Conservation (phyloP, 345 rosid genomes). For the Ailanthus altissimus region DNA sequence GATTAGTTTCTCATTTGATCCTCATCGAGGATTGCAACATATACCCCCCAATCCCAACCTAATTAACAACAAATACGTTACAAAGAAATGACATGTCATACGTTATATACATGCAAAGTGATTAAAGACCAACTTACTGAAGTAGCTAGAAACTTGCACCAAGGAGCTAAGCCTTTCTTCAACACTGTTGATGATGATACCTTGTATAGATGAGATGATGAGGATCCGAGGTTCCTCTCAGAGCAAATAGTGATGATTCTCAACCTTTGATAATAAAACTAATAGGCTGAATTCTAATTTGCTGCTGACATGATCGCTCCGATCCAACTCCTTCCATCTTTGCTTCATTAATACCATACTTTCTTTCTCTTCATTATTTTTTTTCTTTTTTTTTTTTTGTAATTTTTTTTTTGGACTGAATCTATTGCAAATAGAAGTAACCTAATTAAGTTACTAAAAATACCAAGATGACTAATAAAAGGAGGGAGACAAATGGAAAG, state of each 20-base stretch:
- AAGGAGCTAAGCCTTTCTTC: conserved; percentile 35
- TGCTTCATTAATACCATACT: conserved; percentile 24
- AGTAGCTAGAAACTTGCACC: conserved; percentile 36
- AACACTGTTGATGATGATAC: conserved; percentile 29
- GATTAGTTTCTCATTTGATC: conserved; percentile 26
- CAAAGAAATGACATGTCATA: conserved; percentile 27
- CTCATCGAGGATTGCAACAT: conserved; percentile 32
- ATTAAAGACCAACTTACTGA: conserved; percentile 36
- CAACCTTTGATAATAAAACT: conserved; percentile 46
- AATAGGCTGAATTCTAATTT: conserved; percentile 42
- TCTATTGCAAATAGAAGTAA: conserved; percentile 26
- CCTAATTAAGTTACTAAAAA: conserved; percentile 22
- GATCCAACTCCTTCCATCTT: conserved; percentile 78
- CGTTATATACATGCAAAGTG: conserved; percentile 36
- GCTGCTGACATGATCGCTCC: conserved; percentile 85
- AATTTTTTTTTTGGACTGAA: not conserved
- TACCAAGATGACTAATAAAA: conserved; percentile 35
- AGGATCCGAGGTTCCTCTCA: conserved; percentile 97
- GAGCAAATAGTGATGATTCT: conserved; percentile 44
- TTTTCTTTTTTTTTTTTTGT: not conserved
- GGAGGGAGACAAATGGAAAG: conserved; percentile 46
- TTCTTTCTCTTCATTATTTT: not conserved
- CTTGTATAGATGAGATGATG: conserved; percentile 52
- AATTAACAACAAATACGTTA: conserved; percentile 27
- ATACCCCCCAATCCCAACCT: conserved; percentile 31